Percentiles rank a stretch among this genome's conserved stretches.
Evolutionary conservation across 2,329 filamentous ascomycete genomes (phyloP).

Genomic region (Sporothrix mexicana): DNA sequence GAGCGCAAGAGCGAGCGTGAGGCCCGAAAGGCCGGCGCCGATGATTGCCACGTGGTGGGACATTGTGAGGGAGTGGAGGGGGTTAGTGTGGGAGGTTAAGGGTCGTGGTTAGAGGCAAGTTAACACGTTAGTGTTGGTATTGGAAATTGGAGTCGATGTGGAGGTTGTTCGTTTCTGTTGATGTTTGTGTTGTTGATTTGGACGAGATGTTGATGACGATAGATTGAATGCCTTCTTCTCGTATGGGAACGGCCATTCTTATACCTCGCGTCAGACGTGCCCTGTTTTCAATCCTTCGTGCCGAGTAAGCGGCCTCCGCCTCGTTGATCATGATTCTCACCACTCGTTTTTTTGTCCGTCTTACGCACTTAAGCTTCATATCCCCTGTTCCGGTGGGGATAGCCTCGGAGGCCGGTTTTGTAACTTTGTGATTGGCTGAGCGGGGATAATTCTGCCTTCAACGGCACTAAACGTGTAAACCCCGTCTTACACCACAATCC

Average conservation of each 20-base stretch:
- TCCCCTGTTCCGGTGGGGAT: too few species aligned
- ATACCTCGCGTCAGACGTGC: not conserved
- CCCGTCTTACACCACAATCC: not conserved
- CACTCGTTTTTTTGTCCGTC: too few species aligned
- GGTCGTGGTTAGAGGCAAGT: not conserved
- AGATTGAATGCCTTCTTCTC: not conserved
- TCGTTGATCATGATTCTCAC: too few species aligned
- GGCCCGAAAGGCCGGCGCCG: constrained; percentile 46
- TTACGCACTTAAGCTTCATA: too few species aligned
- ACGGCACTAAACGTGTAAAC: not conserved
- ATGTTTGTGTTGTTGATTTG: not conserved
- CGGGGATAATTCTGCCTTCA: not conserved
- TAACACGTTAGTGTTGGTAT: not conserved
- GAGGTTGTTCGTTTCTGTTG: not conserved
- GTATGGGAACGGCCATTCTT: not conserved
- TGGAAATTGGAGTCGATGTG: not conserved
- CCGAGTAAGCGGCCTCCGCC: too few species aligned
- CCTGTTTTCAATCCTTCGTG: too few species aligned
- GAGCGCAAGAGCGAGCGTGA: constrained; percentile 61
- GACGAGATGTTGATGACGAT: not conserved
- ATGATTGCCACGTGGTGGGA: constrained; percentile 32
- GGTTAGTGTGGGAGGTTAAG: not conserved
- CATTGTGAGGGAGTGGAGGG: not conserved
- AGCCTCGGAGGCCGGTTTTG: too few species aligned
- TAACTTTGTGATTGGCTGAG: too few species aligned